phyloP scores from a whole-genome alignment of 2,329 filamentous ascomycete genomes.

The Talaromyces piceae region DNA sequence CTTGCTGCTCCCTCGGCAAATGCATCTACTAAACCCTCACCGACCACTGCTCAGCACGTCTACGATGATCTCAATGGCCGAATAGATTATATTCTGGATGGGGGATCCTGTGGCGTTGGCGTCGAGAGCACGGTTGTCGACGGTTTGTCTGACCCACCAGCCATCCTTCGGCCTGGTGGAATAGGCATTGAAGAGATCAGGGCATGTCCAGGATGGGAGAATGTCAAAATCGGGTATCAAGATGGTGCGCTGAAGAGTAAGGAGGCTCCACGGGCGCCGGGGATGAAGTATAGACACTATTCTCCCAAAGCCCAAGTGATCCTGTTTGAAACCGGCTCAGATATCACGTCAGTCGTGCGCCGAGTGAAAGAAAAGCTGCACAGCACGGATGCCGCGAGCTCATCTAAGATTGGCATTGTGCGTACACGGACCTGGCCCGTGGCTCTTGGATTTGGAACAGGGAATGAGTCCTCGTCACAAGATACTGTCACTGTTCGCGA shows the following conservation, averaged over 20 bases:
- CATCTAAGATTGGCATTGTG: slow-evolving; percentile 31
- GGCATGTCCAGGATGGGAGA: slow-evolving; percentile 70
- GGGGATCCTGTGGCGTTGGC: slow-evolving; percentile 76
- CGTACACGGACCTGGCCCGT: slow-evolving; percentile 31
- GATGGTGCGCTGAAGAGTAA: slow-evolving; percentile 63
- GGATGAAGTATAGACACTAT: slow-evolving; percentile 99
- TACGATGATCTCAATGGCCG: slow-evolving; percentile 72
- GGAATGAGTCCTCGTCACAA: slow-evolving; percentile 3
- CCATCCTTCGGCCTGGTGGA: slow-evolving; percentile 78
- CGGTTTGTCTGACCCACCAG: slow-evolving; percentile 71
- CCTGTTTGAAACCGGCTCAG: slow-evolving; percentile 60
- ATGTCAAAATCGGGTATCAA: slow-evolving; percentile 68
- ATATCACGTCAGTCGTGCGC: slow-evolving; percentile 18
- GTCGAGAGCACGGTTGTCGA: slow-evolving; percentile 97
- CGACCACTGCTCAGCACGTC: slow-evolving; percentile 85
- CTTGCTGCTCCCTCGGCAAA: slow-evolving; percentile 92
- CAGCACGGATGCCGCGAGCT: slow-evolving; percentile 18
- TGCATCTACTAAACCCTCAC: slow-evolving; percentile 84
- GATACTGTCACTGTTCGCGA: not conserved
- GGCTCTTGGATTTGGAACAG: slow-evolving; percentile 20
- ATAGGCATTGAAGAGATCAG: slow-evolving; percentile 74
- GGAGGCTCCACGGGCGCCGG: slow-evolving; percentile 69
- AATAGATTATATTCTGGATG: slow-evolving; percentile 83
- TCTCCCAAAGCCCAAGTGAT: slow-evolving; percentile 82
- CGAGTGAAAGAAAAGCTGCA: slow-evolving; percentile 29